These are phyloP conservation scores for Tolypocladium paradoxum DNA, from an alignment of 2,329 filamentous ascomycete genomes.

Conservation along the genomic window DNA sequence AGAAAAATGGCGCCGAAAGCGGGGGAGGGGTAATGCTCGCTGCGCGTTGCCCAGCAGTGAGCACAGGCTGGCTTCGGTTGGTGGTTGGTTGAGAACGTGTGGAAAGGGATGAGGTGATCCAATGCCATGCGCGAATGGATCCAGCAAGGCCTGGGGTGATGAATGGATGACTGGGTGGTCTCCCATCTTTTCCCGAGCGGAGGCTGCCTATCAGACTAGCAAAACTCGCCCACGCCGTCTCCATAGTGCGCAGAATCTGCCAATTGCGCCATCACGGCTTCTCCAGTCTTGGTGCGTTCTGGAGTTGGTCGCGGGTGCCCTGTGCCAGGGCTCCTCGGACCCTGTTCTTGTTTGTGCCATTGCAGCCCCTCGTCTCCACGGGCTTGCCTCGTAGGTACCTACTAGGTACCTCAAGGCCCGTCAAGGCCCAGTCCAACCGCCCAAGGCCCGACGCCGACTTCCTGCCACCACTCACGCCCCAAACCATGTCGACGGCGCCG, in stretches of 20 bases:
- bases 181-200: neutral
- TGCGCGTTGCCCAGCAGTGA: neutral
- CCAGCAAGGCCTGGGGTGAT: neutral
- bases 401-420: no score
- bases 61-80: neutral
- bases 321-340: neutral
- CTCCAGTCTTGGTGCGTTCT: neutral
- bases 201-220: neutral
- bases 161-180: neutral
- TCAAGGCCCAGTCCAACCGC: no score
- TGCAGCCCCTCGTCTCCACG: no score
- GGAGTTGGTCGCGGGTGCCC: neutral
- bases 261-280: constrained; percentile 7
- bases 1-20: constrained; percentile 22
- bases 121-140: neutral
- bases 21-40: constrained; percentile 22
- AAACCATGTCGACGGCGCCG: no score
- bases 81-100: neutral
- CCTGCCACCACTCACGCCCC: neutral
- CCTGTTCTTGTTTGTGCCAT: neutral
- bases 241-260: constrained; percentile 3
- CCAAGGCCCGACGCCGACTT: neutral
- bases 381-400: neutral
- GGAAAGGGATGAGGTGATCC: neutral
- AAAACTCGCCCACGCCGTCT: neutral